Evolutionary conservation across 2,329 filamentous ascomycete species (phyloP), one percentile per base, ranked within the genome.

Genomic region (Huntiella abstrusa): DNA sequence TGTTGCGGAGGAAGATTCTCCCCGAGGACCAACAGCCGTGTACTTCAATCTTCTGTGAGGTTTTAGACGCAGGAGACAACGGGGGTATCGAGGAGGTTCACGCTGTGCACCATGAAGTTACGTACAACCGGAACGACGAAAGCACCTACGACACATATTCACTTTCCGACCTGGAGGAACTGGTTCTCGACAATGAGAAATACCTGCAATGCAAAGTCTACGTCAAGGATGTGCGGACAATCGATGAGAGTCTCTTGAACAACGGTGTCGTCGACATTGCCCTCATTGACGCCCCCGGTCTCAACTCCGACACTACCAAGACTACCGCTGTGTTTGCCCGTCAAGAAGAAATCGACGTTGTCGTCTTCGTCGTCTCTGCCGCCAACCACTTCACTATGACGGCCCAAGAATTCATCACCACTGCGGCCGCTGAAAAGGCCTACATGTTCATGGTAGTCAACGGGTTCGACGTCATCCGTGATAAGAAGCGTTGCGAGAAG

Each of bases 401-500:
- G 1, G 87, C 91, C n/a, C 92, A 83, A 62, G 91, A 98, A 56
- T 98, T 98, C 57, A 94, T 98, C 51, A 83, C 83, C 69, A 88
- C 88, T 43, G 91, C 91, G 1, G 91, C 91, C 1, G 77, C 88
- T 36, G 91, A 98, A 58, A 98, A 98, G 63, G 88, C 91, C 0
- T 98, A 98, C 58, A 87, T 98, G 52, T 98, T 98, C 61, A 93
- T 98, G 61, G 91, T 98, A 11, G 91, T 98, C 53, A 98, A 98
- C 59, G 87, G 88, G 13, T 98, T 86, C 56, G 91, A 98, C 62
- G 81, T 82, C 51, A 96, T 98, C 55, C 73, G 81, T 52, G 87
- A 96, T 61, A 91, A 95, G 65, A 71, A 84, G 50, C 73, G 88
- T 49, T 96, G 88, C 60, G 75, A 94, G 60, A 85, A 91, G 57